Percentiles rank a stretch among this genome's conserved stretches.
Evolutionary conservation across 225 moss, liverwort and hornwort genomes (phyloP).

Genomic region (Pleurozium schreberi): DNA sequence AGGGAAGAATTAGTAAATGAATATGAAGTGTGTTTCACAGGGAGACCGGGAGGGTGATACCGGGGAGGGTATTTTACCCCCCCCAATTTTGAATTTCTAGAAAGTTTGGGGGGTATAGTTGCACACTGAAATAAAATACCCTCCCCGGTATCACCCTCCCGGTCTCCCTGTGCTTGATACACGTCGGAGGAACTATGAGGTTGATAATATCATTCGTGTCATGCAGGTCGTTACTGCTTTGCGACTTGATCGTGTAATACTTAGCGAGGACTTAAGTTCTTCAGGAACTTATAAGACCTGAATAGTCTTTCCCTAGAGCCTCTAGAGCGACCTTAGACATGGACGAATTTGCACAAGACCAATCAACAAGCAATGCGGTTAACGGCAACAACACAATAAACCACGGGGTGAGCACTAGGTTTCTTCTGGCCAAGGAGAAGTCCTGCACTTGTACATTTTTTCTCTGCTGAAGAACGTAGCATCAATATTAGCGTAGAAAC

Average conservation of each 20-base stretch:
- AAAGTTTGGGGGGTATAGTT: too few species aligned
- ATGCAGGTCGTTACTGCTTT: not conserved
- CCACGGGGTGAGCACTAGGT: not conserved
- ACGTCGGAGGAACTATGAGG: not conserved
- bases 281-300: not conserved
- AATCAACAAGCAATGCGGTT: not conserved
- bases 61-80: too few species aligned
- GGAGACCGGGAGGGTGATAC: too few species aligned
- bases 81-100: too few species aligned
- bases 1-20: not conserved
- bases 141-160: too few species aligned
- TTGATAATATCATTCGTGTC: not conserved
- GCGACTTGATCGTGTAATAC: not conserved
- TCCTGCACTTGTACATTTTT: not conserved
- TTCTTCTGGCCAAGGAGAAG: not conserved
- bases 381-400: not conserved
- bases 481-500: not conserved
- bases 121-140: too few species aligned
- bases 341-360: not conserved
- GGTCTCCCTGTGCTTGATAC: too few species aligned
- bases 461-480: not conserved
- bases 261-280: not conserved
- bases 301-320: not conserved
- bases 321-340: not conserved
- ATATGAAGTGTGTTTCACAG: not conserved